Evolutionary conservation across 495 filamentous ascomycete species (phyloP).

Genomic region (Penicillium macrosclerotiorum): DNA sequence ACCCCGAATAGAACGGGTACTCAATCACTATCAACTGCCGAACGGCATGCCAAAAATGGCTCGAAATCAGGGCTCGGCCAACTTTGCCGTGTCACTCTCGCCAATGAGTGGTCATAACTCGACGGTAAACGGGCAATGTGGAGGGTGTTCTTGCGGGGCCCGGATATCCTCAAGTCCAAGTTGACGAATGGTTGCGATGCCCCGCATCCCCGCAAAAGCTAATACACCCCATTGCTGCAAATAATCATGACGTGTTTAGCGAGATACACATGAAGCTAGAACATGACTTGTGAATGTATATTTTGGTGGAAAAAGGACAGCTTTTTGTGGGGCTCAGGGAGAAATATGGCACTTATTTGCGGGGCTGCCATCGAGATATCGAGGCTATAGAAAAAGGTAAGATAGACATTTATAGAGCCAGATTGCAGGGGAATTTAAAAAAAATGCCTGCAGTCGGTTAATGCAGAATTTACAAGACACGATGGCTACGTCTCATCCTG

Average conservation of each 20-base stretch:
- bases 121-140: slow-evolving; percentile 3
- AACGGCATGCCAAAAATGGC: not conserved
- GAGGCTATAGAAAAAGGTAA: not conserved
- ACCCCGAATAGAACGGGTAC: slow-evolving; percentile 5
- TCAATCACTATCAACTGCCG: slow-evolving; percentile 8
- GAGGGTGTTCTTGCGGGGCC: slow-evolving; percentile 14
- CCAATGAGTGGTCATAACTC: slow-evolving; percentile 8
- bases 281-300: not conserved
- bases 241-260: not conserved
- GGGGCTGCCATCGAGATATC: not conserved
- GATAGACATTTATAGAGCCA: not conserved
- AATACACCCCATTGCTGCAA: not conserved
- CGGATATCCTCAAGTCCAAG: not conserved
- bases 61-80: slow-evolving; percentile 8
- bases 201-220: slow-evolving; percentile 15
- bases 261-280: not conserved
- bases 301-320: not conserved
- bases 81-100: not conserved
- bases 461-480: too few relatives aligned
- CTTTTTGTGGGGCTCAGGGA: not conserved
- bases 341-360: not conserved
- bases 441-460: not conserved
- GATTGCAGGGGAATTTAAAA: not conserved
- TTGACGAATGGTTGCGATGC: slow-evolving; percentile 2
- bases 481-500: slow-evolving; percentile 28